Evolutionary conservation across 2,329 filamentous ascomycete species (phyloP).

Genomic region (Epichloe uncinata): DNA sequence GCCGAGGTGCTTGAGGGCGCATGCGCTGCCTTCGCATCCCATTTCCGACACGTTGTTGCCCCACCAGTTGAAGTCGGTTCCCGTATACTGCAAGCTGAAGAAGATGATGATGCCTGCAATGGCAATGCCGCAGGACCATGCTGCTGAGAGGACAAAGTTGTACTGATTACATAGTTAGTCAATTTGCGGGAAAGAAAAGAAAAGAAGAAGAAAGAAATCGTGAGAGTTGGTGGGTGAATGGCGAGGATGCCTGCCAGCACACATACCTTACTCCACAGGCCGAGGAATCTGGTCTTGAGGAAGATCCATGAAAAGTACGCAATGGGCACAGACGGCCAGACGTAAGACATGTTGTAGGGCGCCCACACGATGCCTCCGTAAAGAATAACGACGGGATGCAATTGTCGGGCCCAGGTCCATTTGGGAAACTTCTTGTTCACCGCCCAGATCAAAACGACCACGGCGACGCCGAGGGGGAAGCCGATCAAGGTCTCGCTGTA

Average conservation of each 20-base stretch:
- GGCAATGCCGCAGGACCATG: constrained; percentile 36
- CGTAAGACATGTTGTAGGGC: constrained; percentile 38
- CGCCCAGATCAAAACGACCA: constrained; percentile 29
- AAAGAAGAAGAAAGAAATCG: neutral
- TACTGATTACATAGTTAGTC: constrained; percentile 21
- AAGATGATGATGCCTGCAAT: constrained; percentile 39
- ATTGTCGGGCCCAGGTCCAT: constrained; percentile 27
- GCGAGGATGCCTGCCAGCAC: too few relatives aligned
- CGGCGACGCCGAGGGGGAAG: constrained; percentile 34
- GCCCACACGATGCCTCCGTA: constrained; percentile 33
- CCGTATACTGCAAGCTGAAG: constrained; percentile 34
- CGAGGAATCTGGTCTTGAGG: constrained; percentile 33
- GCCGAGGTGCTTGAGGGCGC: constrained; percentile 21
- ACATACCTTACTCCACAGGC: constrained; percentile 37
- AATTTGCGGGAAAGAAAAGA: neutral
- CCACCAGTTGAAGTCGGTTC: constrained; percentile 33
- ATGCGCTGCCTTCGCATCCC: constrained; percentile 30
- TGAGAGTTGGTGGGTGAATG: accelerated
- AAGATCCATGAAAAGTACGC: constrained; percentile 40
- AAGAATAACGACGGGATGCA: constrained; percentile 35
- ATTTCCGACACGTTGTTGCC: constrained; percentile 28
- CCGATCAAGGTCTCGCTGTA: constrained; percentile 35
- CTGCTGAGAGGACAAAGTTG: constrained; percentile 39
- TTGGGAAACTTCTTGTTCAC: constrained; percentile 27
- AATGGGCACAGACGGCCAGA: constrained; percentile 38